Base-by-base conservation (phyloP, 441 rosid genomes). In the Arabidopsis lyrata region DNA sequence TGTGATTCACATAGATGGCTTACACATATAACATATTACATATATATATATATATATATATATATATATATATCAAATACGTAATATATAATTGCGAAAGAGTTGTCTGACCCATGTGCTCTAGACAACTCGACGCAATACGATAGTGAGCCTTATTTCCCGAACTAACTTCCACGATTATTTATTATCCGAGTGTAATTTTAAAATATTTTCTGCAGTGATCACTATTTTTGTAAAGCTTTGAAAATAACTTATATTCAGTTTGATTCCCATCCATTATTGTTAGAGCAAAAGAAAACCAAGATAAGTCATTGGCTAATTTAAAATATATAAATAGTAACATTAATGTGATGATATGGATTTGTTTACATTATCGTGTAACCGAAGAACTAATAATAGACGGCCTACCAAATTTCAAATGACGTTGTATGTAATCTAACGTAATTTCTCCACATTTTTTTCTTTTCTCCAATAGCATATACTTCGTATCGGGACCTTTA, bases 401-500 rank as follows among this genome's bases (percentile, higher is more conserved):
- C 61, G 54, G 72, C 67, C 64, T 68, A 63, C 70, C 70, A 44
- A 54, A 16, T 15, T 62, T 38, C 45, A 36, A 62, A 54, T 75
- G 79, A 75, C 79, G 68, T 67, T 42, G 47, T 18, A 29, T 29
- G 65, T 55, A 63, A 11, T 63, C 18, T 39, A 42, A 71, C 70
- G 65, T 55, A 45, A 47, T 24, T 60, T 52, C 39, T 29, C 44
- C 27, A 74, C 53, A 12, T 15, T 20, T 55, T 42, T 41, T 32
- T 56, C 2, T 44, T 59, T 44, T 29, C 52, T 69, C 36, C 31
- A 24, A 45, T 62, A 55, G 70, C 74, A 76, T 68, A 76, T 76
- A 69, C 79, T 76, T 75, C 14, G 79, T 75, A 75, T 62, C 69
- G 29, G 63, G 78, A 61, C 78, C 52, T 75, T 29, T 29, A 35